These are phyloP conservation scores for Eucalyptus marginata DNA, from an alignment of 345 rosid genomes.

Conservation along the genomic window DNA sequence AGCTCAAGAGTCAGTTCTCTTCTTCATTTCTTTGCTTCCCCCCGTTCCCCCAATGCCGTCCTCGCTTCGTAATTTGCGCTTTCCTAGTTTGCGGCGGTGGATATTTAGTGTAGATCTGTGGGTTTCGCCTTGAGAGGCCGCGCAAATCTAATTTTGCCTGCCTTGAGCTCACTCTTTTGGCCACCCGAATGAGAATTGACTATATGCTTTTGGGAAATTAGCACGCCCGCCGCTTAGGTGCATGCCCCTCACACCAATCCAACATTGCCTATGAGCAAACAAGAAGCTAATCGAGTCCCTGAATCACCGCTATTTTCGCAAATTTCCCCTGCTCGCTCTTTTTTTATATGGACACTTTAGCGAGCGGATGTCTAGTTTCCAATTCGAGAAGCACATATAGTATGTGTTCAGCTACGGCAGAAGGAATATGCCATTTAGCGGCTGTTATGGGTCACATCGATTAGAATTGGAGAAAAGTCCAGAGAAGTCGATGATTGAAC, in stretches of 20 bases:
- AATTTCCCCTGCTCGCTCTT: not conserved
- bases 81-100: not conserved
- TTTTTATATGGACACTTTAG: not conserved
- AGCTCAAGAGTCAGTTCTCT: constrained; percentile 32
- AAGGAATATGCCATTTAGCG: not conserved
- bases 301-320: not conserved
- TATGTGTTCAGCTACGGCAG: not conserved
- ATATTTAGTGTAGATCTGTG: not conserved
- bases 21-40: not conserved
- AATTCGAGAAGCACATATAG: not conserved
- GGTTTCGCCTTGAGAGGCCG: not conserved
- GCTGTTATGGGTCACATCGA: not conserved
- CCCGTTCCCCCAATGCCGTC: too few species aligned
- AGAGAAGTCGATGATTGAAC: not conserved
- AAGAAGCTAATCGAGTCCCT: not conserved
- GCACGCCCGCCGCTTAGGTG: not conserved
- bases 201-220: not conserved
- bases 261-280: not conserved
- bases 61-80: not conserved
- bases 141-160: not conserved
- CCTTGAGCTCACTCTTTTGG: not conserved
- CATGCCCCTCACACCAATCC: not conserved
- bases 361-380: not conserved
- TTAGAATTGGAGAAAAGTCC: not conserved
- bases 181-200: not conserved